phyloP scores from a whole-genome alignment of 2,329 filamentous ascomycete genomes.

The Clonostachys solani region DNA sequence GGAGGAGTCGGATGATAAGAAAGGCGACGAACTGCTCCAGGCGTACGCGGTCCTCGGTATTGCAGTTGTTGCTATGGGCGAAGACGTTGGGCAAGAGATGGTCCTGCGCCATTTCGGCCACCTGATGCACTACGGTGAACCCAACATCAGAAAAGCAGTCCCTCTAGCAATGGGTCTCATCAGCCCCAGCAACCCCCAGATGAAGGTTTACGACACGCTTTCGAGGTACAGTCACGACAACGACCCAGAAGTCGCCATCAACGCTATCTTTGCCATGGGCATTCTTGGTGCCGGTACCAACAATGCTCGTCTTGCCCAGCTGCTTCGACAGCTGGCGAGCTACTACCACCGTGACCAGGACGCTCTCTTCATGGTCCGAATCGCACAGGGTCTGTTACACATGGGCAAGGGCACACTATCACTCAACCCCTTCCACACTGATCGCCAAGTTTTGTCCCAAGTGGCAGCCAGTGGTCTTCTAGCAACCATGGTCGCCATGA shows the following conservation, averaged over 20 bases:
- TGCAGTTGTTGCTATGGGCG: conserved; percentile 93
- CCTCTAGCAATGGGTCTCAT: conserved; percentile 95
- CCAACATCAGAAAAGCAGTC: conserved; percentile 94
- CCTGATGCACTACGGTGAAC: conserved; percentile 97
- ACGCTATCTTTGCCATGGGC: conserved; percentile 99
- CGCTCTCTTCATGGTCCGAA: conserved; percentile 97
- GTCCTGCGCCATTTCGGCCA: conserved; percentile 95
- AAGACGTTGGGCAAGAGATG: conserved; percentile 98
- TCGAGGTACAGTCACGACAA: conserved; percentile 98
- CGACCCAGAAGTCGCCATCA: conserved; percentile 96
- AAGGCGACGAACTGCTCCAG: conserved; percentile 91
- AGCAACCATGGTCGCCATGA: conserved; percentile 86
- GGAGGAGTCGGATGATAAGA: conserved; percentile 91
- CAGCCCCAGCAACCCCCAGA: conserved; percentile 96
- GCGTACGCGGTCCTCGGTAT: conserved; percentile 94
- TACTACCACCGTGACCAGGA: conserved; percentile 98
- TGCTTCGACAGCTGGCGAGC: conserved; percentile 89
- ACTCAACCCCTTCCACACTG: conserved; percentile 98
- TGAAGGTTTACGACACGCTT: conserved; percentile 99
- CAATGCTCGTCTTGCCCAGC: conserved; percentile 92
- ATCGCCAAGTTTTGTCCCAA: conserved; percentile 89
- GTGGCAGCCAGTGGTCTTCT: conserved; percentile 88
- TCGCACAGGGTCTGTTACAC: conserved; percentile 93
- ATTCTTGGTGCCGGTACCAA: conserved; percentile 95
- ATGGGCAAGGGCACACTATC: conserved; percentile 99